phyloP scores from a whole-genome alignment of 1,284 basidiomycete species.

The Phenoliferia sp. region DNA sequence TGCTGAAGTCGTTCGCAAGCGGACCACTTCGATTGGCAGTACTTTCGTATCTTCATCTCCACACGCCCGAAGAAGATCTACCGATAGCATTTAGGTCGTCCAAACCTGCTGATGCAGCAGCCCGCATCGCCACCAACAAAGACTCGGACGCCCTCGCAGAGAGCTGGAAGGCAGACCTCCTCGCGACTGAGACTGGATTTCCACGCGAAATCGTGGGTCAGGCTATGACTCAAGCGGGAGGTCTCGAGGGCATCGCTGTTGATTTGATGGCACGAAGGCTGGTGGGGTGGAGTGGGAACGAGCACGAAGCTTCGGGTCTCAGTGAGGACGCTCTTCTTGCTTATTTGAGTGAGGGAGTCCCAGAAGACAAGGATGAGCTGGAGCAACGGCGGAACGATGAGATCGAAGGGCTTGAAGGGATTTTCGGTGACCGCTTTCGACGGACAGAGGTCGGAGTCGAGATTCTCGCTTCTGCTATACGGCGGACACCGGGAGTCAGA shows the following conservation, averaged over 20 bases:
- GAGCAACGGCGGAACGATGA: conserved; percentile 63
- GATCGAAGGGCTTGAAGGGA: conserved; percentile 55
- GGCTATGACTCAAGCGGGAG: conserved; percentile 43
- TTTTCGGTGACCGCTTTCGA: conserved; percentile 47
- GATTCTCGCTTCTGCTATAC: conserved; percentile 35
- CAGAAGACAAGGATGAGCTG: conserved; percentile 45
- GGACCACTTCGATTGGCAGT: conserved; percentile 54
- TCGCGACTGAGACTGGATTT: conserved; percentile 78
- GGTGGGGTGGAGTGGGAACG: conserved; percentile 48
- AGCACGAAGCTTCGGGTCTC: conserved; percentile 24
- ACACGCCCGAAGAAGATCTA: conserved; percentile 71
- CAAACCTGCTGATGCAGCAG: conserved; percentile 29
- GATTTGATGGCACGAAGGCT: conserved; percentile 44
- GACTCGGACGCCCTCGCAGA: conserved; percentile 57
- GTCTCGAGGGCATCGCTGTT: conserved; percentile 41
- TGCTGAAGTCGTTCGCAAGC: conserved; percentile 1
- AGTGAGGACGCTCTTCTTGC: conserved; percentile 3
- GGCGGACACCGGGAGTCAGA: not conserved
- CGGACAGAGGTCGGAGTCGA: conserved; percentile 36
- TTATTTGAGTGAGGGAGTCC: not conserved
- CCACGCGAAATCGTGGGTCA: conserved; percentile 66
- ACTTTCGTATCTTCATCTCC: conserved; percentile 68
- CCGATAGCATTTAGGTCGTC: conserved; percentile 59
- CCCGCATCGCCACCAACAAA: conserved; percentile 29
- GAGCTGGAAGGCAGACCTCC: conserved; percentile 77